Evolutionary conservation across 306 rosid species (phyloP), one percentile per base, ranked within the genome.

Genomic region (Castanea crenata): DNA sequence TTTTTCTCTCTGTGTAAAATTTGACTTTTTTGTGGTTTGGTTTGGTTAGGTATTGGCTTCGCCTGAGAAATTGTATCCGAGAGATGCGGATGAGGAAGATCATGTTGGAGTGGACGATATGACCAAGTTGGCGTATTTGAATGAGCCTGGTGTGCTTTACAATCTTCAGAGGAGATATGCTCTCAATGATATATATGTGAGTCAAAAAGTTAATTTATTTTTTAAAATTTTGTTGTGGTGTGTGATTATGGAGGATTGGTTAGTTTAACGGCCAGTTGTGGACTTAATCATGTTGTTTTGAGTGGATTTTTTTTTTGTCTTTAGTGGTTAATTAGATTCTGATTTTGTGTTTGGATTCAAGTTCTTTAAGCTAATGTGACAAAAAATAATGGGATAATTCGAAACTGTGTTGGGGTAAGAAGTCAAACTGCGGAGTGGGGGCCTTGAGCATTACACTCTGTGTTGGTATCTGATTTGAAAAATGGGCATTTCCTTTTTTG

Each of bases 61-160:
- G 5, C 87, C 89, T 14, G 93, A 86, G 81, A 87, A 89, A 83
- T 75, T 95, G 65, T 88, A 85, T 29, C 91, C 86, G 68, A 85
- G 99, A 77, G 99, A 95, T 49, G 94, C 93, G 18, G 99, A 95
- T 27, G 99, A 95, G 85, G 99, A 95, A 44, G 99, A 95, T 79
- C 98, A 86, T 41, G 99, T 95, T 0, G 99, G 99, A 80, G 94
- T 90, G 58, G 99, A 95, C 31, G 99, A 95, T 35, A 95, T 95
- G 99, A 95, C 99, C 55, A 89, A 87, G 81, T 75, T 93, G 88
- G 85, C 93, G 31, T 95, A 95, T 84, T 85, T 95, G 93, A 92
- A 95, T 80, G 99, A 95, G 79, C 98, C 98, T 1, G 99, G 99
- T 23, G 99, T 95, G 82, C 84, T 95, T 80, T 95, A 93, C 79